Percentiles rank a stretch among this genome's conserved stretches.
These are phyloP conservation scores for Solanum hybrid DNA, from an alignment of 305 asterid genomes.

Conservation along the genomic window DNA sequence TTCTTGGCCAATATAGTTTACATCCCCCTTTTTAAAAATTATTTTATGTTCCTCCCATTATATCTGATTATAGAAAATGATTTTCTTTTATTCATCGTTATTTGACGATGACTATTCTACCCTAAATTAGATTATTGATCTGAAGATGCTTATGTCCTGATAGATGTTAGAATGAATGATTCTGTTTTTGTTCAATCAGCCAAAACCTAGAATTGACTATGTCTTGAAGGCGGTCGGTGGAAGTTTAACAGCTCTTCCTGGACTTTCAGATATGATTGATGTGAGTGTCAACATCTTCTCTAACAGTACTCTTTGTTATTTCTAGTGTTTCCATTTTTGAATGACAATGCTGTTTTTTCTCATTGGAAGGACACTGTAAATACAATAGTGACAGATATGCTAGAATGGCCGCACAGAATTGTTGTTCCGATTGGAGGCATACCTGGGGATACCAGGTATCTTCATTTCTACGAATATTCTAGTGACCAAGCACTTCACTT, in stretches of 20 bases:
- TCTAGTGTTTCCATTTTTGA: not conserved
- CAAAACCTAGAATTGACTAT: constrained; percentile 89
- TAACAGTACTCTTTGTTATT: constrained; percentile 3
- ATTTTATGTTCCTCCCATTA: not conserved
- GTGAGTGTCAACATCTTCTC: constrained; percentile 38
- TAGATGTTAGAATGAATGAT: not conserved
- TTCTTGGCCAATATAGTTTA: not conserved
- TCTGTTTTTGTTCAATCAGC: constrained; percentile 37
- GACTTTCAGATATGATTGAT: constrained; percentile 94
- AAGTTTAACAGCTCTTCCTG: constrained; percentile 96
- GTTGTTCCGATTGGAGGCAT: constrained; percentile 94
- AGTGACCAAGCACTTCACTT: not conserved
- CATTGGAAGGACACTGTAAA: constrained; percentile 67
- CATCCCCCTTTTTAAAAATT: not conserved
- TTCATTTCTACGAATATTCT: constrained; percentile 2
- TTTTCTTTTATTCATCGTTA: not conserved
- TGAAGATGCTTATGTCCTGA: not conserved
- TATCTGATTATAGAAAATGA: not conserved
- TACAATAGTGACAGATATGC: constrained; percentile 79
- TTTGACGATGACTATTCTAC: not conserved
- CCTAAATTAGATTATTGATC: not conserved
- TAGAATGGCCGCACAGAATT: constrained; percentile 98
- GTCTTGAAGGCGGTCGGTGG: constrained; percentile 95
- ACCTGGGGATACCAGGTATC: constrained; percentile 68
- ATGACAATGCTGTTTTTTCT: constrained; percentile 20